Evolutionary conservation across 495 filamentous ascomycete species (phyloP).

Genomic region (Hyaloscypha bicolor): DNA sequence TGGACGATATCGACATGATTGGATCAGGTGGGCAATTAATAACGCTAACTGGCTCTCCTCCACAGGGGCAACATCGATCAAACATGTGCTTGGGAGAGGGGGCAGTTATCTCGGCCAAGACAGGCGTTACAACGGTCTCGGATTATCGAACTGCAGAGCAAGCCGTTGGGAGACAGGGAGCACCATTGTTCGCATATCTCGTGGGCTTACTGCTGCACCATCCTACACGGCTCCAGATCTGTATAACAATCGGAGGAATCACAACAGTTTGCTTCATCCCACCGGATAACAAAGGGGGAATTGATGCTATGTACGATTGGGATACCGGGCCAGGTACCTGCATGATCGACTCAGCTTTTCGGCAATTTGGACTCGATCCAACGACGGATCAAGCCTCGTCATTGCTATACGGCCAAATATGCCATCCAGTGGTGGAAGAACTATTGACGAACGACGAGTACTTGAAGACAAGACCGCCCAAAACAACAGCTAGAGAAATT

Average conservation of each 20-base stretch:
- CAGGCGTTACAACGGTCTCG: constrained; percentile 47
- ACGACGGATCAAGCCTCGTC: constrained; percentile 27
- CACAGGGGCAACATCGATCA: constrained; percentile 31
- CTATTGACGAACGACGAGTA: constrained; percentile 27
- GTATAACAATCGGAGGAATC: constrained; percentile 34
- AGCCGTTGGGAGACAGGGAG: constrained; percentile 48
- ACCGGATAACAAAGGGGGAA: constrained; percentile 29
- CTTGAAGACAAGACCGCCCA: constrained; percentile 29
- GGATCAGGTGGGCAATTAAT: constrained; percentile 34
- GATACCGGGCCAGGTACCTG: constrained; percentile 34
- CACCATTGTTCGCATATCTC: constrained; percentile 48
- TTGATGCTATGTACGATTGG: constrained; percentile 37
- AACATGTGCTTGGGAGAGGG: constrained; percentile 47
- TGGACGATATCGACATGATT: constrained; percentile 35
- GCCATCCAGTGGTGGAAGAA: constrained; percentile 32
- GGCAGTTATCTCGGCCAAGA: constrained; percentile 45
- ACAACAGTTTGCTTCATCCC: constrained; percentile 34
- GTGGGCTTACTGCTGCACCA: constrained; percentile 34
- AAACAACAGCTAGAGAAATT: constrained; percentile 34
- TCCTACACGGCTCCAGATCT: constrained; percentile 34
- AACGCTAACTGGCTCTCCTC: constrained; percentile 26
- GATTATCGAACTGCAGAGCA: constrained; percentile 50
- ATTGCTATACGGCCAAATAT: constrained; percentile 28
- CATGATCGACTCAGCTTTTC: constrained; percentile 33
- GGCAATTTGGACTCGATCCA: constrained; percentile 30